Conservation (phyloP, 768 basidiomycete species). For the Krasilnikovozyma curviuscula region DNA sequence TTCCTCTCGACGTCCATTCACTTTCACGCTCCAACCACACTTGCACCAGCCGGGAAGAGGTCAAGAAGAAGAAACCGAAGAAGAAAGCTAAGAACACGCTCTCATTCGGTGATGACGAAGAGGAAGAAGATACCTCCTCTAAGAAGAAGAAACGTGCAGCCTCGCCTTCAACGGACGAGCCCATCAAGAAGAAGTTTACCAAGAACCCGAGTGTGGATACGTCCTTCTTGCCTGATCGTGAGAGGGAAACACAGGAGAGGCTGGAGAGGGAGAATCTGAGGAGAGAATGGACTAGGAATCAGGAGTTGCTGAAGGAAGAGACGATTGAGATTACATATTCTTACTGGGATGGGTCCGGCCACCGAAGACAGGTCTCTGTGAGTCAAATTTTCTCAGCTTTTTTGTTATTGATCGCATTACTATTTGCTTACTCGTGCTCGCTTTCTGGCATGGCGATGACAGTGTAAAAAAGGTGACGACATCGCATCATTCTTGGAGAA, state of each 20-base stretch:
- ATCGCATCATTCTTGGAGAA: constrained; percentile 76
- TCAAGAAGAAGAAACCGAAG: constrained; percentile 85
- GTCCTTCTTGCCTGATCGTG: constrained; percentile 93
- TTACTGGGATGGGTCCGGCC: constrained; percentile 96
- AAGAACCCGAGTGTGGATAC: constrained; percentile 97
- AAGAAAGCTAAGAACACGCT: constrained; percentile 70
- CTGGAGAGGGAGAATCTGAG: constrained; percentile 71
- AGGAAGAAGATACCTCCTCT: constrained; percentile 29
- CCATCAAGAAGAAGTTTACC: constrained; percentile 43
- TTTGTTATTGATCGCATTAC: neutral
- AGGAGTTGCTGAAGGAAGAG: constrained; percentile 48
- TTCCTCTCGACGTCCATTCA: neutral
- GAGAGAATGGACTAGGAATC: constrained; percentile 63
- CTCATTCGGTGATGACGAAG: constrained; percentile 80
- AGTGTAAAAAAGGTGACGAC: constrained; percentile 96
- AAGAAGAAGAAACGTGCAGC: constrained; percentile 23
- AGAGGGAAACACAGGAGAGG: constrained; percentile 81
- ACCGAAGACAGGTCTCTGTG: constrained; percentile 75
- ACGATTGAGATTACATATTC: constrained; percentile 85
- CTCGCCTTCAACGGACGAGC: constrained; percentile 6
- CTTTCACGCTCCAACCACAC: too few relatives aligned
- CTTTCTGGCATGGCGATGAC: neutral
- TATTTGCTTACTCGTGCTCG: neutral
- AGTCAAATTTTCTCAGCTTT: constrained; percentile 24
- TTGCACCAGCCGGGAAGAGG: constrained; percentile 46